Conservation (phyloP, 306 rosid genomes). For the Lathyrus aphaca region DNA sequence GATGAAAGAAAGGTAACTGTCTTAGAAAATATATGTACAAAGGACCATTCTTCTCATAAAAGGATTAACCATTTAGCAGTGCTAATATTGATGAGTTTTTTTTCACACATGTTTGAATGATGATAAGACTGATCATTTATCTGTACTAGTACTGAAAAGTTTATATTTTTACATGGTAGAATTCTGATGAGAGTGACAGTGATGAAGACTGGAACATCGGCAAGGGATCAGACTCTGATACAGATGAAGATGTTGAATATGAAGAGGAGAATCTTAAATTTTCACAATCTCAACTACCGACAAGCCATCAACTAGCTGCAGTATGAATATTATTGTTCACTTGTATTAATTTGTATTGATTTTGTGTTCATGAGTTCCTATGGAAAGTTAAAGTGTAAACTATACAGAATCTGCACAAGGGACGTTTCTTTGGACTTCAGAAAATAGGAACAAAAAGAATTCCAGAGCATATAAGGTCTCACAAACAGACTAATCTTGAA, state of each 20-base stretch:
- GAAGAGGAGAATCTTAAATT: slow-evolving; percentile 61
- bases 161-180: slow-evolving; percentile 52
- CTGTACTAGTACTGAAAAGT: slow-evolving; percentile 12
- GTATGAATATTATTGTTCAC: slow-evolving; percentile 55
- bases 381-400: slow-evolving; percentile 32
- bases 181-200: slow-evolving; percentile 57
- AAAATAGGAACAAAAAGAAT: slow-evolving; percentile 82
- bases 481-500: slow-evolving; percentile 85
- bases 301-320: slow-evolving; percentile 68
- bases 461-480: slow-evolving; percentile 80
- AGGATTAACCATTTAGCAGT: slow-evolving; percentile 29
- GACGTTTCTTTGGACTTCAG: slow-evolving; percentile 81
- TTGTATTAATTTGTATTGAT: slow-evolving; percentile 17
- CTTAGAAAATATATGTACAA: slow-evolving; percentile 15
- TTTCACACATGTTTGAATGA: slow-evolving; percentile 54
- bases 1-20: slow-evolving; percentile 58
- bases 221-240: slow-evolving; percentile 62
- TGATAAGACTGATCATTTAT: slow-evolving; percentile 44
- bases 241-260: slow-evolving; percentile 70
- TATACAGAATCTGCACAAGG: slow-evolving; percentile 73
- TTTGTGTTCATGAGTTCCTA: slow-evolving; percentile 39
- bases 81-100: slow-evolving; percentile 23
- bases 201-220: slow-evolving; percentile 76
- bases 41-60: slow-evolving; percentile 18
- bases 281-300: slow-evolving; percentile 46